These are phyloP conservation scores for Exophiala sideris DNA, from an alignment of 2,329 filamentous ascomycete genomes.

Conservation along the genomic window DNA sequence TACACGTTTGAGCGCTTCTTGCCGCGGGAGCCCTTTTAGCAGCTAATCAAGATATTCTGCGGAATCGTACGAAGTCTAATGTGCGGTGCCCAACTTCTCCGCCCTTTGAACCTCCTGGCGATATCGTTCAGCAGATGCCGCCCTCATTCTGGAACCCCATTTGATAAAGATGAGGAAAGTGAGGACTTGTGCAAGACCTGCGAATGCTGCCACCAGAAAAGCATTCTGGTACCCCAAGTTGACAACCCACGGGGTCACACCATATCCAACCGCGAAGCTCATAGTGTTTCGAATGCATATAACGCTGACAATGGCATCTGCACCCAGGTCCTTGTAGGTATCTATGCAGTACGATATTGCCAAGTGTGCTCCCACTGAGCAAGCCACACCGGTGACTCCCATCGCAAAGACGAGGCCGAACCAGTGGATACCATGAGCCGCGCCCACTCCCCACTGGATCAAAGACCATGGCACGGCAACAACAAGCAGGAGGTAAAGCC, in stretches of 20 bases:
- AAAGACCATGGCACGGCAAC: slow-evolving; percentile 44
- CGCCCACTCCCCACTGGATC: slow-evolving; percentile 52
- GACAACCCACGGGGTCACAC: not conserved
- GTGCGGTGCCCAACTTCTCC: not conserved
- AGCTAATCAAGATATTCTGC: slow-evolving; percentile 45
- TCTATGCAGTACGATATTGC: slow-evolving; percentile 49
- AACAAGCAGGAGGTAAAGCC: slow-evolving; percentile 30
- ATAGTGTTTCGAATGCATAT: slow-evolving; percentile 51
- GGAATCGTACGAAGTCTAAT: not conserved
- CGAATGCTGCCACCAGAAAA: slow-evolving; percentile 42
- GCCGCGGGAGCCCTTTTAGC: slow-evolving; percentile 31
- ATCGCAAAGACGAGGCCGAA: slow-evolving; percentile 49
- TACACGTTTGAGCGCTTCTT: not conserved
- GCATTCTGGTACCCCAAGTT: slow-evolving; percentile 32
- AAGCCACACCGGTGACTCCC: slow-evolving; percentile 44
- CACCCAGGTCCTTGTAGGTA: slow-evolving; percentile 46
- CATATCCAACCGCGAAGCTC: slow-evolving; percentile 45
- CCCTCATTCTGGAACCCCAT: slow-evolving; percentile 8
- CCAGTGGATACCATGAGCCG: slow-evolving; percentile 48
- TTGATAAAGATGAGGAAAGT: slow-evolving; percentile 12
- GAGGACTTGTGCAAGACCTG: slow-evolving; percentile 36
- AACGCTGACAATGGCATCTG: slow-evolving; percentile 50
- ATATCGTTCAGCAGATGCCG: slow-evolving; percentile 6
- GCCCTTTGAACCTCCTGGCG: not conserved
- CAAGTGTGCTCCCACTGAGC: slow-evolving; percentile 43